Base-by-base conservation (phyloP, 2,329 filamentous ascomycete genomes). In the Fusarium coicis region DNA sequence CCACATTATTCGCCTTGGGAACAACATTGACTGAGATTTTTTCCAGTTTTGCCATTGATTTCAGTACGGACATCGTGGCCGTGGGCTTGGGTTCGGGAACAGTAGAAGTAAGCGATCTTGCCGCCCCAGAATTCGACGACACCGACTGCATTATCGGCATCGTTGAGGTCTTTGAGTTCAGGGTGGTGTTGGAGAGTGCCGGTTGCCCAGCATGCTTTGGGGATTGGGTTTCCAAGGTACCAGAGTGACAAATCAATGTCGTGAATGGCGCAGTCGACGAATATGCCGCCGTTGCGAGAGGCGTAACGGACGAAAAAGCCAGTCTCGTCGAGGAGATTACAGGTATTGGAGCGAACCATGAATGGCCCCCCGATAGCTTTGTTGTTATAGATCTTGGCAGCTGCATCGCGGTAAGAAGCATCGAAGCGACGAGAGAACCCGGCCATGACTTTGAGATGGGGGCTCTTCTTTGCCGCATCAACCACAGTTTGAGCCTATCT, bases 261-360 rank as follows among this genome's bases (percentile, higher is more conserved):
- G 81, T 93, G 91, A 76, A 93, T 89, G 44, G 88, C 89, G 81
- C 89, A 91, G 82, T 93, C 91, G 59, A 93, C 90, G 72, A 93
- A 93, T 76, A 93, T 91, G 7, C 90, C 91, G 36, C 91, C 91
- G 2, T 84, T 87, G 80, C 87, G 90, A 63, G 89, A 83, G 4
- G 91, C 89, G 78, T 92, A 93, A 16, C 85, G 84, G 46, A 93
- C 90, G 79, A 92, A 93, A 84, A 92, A 93, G 34, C 90, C 90
- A 0, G 85, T 85, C 0, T 89, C 88, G 69, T 92, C 89, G 64
- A 89, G 87, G 77, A 89, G 91, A 81, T 93, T 91, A 79, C 90
- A 92, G 1, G 91, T 93, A 79, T 92, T 91, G 43, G 85, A 88
- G 64, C 90, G 89, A 68, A 93, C 84, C 59, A 93, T 84, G 28